Evolutionary conservation across 129 eudicot species (phyloP), one percentile per base, ranked within the genome.

Genomic region (Arctium minus): DNA sequence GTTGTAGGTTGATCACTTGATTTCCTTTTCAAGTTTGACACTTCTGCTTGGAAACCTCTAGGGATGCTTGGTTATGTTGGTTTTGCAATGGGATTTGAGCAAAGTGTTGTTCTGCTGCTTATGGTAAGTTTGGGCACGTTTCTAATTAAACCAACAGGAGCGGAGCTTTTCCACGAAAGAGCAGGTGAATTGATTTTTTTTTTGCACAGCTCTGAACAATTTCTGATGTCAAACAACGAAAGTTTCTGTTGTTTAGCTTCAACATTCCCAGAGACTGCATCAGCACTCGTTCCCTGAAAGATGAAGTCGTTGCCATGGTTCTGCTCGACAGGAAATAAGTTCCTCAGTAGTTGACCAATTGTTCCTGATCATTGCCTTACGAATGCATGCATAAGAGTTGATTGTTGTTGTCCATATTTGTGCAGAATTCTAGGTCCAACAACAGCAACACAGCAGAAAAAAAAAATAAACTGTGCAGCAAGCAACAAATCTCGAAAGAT

Each of bases 291-390:
- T 74, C 86, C 89, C 72, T 83, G 91, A 75, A 80, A 73, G 70
- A 79, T 67, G 46, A 86, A 83, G 80, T 73, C 81, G 9, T 48
- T 82, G 35, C 74, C 88, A 60, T 85, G 79, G 75, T 46, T 74
- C 75, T 74, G 86, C 53, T 80, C 93, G 65, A 84, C 84, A 32
- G 92, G 89, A 70, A 91, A 89, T 56, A 95, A 62, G 30, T 87
- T 83, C 62, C 97, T 87, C 80, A 95, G 78, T 46, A 90, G 68
- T 73, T 90, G 91, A 67, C 87, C 85, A 60, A 93, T 22, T 22
- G 27, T 22, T 22, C 27, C 27, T 22, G 27, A 22, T 22, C 27
- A 22, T 22, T 22, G 27, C 27, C 27, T 22, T 22, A 22, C 27
- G 27, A 22, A 22, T 22, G 27, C 27, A 22, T 22, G 27, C 27